These are phyloP conservation scores for Physaria fendleri DNA, from an alignment of 345 rosid species.

Conservation along the genomic window DNA sequence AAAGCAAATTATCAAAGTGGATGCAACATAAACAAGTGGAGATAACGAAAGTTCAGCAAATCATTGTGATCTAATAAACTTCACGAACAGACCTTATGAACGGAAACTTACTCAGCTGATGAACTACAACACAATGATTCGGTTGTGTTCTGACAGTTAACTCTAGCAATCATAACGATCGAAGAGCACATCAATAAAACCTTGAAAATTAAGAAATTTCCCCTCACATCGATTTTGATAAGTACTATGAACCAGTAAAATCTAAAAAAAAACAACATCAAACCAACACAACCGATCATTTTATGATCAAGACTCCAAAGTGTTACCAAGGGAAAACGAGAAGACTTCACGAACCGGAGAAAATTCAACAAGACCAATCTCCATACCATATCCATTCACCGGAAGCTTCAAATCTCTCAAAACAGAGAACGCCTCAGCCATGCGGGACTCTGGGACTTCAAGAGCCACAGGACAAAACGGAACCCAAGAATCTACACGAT, in stretches of 20 bases:
- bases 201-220: background rate
- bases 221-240: background rate
- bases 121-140: background rate
- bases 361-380: conserved; percentile 83
- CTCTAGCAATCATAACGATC: background rate
- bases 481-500: conserved; percentile 61
- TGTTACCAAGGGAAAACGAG: conserved; percentile 70
- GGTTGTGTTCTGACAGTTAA: background rate
- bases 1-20: background rate
- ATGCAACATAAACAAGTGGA: background rate
- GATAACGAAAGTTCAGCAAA: background rate
- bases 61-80: background rate
- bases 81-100: background rate
- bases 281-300: background rate
- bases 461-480: conserved; percentile 85
- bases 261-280: background rate
- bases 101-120: background rate
- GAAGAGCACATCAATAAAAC: background rate
- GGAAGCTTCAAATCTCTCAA: conserved; percentile 91
- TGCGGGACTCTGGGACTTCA: conserved; percentile 64
- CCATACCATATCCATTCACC: conserved; percentile 78
- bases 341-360: conserved; percentile 76
- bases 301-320: conserved; percentile 39
- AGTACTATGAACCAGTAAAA: background rate
- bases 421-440: conserved; percentile 80